These are phyloP conservation scores for Chalciporus pseudorubinellus DNA, from an alignment of 768 basidiomycete species.

Conservation along the genomic window DNA sequence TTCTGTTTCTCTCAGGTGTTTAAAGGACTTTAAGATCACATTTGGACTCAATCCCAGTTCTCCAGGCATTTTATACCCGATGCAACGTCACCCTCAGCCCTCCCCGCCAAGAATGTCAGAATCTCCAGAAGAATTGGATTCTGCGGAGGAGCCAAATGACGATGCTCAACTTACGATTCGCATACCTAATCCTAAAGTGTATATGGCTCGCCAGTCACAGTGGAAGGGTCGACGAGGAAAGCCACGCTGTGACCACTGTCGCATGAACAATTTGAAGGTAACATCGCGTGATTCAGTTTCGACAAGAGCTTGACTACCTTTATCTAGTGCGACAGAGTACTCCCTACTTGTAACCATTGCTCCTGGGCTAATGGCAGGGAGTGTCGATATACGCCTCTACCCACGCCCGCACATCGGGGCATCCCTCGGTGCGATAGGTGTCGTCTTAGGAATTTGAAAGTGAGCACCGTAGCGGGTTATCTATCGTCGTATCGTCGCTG, in stretches of 20 bases:
- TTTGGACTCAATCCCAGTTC: background rate
- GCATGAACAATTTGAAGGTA: slow-evolving; percentile 69
- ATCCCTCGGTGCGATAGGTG: slow-evolving; percentile 74
- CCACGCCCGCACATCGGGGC: slow-evolving; percentile 72
- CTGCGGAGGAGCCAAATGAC: slow-evolving; percentile 40
- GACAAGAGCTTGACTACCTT: slow-evolving; percentile 7
- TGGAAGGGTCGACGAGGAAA: slow-evolving; percentile 77
- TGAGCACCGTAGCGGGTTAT: slow-evolving; percentile 27
- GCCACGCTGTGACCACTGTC: slow-evolving; percentile 72
- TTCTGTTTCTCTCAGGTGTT: slow-evolving; percentile 1
- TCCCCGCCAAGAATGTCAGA: slow-evolving; percentile 31
- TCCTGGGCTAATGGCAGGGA: slow-evolving; percentile 61
- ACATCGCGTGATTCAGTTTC: slow-evolving; percentile 22
- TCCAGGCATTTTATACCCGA: slow-evolving; percentile 18
- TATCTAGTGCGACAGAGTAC: slow-evolving; percentile 63
- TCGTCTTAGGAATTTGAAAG: slow-evolving; percentile 65
- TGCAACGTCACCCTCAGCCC: slow-evolving; percentile 3
- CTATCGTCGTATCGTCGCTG: background rate
- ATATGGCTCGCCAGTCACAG: slow-evolving; percentile 66
- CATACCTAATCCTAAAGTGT: slow-evolving; percentile 66
- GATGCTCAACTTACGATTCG: slow-evolving; percentile 59
- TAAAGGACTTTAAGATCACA: slow-evolving; percentile 7
- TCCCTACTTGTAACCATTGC: slow-evolving; percentile 71
- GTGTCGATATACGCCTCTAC: slow-evolving; percentile 71
- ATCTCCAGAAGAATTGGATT: slow-evolving; percentile 38